Conservation (phyloP, 73 alveolate species). For the Tetrahymena malaccensis region DNA sequence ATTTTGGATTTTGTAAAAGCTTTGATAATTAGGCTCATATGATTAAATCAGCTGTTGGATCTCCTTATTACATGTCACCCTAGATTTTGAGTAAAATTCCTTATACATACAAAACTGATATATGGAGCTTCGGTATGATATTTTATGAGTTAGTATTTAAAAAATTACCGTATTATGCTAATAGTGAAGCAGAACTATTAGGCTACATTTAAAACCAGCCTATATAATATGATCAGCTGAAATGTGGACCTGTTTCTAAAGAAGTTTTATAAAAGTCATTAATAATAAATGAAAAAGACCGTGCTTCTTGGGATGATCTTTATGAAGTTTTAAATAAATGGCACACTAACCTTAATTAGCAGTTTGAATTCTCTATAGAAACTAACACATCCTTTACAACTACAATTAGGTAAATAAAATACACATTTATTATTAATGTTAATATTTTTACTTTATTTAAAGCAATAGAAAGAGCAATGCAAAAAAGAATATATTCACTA, state of each 20-base stretch:
- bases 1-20: conserved; percentile 36
- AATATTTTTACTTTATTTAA: neutral
- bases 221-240: neutral
- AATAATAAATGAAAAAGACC: neutral
- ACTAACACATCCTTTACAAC: neutral
- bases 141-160: neutral
- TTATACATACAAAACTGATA: conserved; percentile 71
- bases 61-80: conserved; percentile 75
- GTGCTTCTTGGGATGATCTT: neutral
- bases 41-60: conserved; percentile 44
- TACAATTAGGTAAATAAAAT: neutral
- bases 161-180: neutral
- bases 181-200: neutral
- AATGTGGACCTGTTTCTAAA: neutral
- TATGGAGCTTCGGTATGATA: conserved; percentile 14
- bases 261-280: neutral
- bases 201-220: neutral
- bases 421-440: neutral
- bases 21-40: conserved; percentile 27
- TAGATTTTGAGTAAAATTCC: conserved; percentile 68
- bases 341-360: neutral
- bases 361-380: neutral
- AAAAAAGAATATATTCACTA: neutral
- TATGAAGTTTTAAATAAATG: neutral
- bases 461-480: neutral